These are phyloP conservation scores for Cordyceps fumosorosea DNA, from an alignment of 2,329 filamentous ascomycete species.

Conservation along the genomic window DNA sequence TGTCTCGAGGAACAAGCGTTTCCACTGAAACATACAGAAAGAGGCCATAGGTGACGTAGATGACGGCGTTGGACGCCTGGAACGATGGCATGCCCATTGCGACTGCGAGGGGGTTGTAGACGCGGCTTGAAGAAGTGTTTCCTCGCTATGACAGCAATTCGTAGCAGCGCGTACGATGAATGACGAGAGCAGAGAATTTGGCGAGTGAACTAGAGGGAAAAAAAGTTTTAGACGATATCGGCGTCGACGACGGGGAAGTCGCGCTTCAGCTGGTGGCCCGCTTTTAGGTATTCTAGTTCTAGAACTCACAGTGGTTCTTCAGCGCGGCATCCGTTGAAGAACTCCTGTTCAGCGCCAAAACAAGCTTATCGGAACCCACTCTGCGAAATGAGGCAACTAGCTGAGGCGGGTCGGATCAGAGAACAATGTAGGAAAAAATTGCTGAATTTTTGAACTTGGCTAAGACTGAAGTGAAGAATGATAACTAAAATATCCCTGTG, in stretches of 20 bases:
- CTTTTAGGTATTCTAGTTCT: not conserved
- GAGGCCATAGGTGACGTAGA: slow-evolving; percentile 70
- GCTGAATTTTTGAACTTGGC: not conserved
- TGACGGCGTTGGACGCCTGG: slow-evolving; percentile 73
- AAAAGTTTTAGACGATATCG: not conserved
- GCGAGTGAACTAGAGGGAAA: no score
- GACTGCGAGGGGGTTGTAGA: not conserved
- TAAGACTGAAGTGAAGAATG: slow-evolving; percentile 7
- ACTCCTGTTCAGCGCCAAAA: not conserved
- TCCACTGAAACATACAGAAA: slow-evolving; percentile 58
- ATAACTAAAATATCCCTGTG: not conserved
- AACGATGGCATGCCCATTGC: slow-evolving; percentile 69
- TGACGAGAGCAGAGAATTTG: no score
- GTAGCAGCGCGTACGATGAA: not conserved
- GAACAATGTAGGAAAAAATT: not conserved
- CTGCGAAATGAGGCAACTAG: not conserved
- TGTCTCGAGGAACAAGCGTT: not conserved
- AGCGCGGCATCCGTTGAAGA: not conserved
- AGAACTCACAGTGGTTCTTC: not conserved
- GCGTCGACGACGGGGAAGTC: not conserved
- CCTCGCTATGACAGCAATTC: not conserved
- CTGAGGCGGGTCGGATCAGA: not conserved
- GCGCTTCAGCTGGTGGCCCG: not conserved
- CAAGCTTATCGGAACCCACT: not conserved
- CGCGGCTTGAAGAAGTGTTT: not conserved